Percentiles rank a stretch among this genome's conserved stretches.
Conservation (phyloP, 768 basidiomycete genomes). For the Lentinula sp. region DNA sequence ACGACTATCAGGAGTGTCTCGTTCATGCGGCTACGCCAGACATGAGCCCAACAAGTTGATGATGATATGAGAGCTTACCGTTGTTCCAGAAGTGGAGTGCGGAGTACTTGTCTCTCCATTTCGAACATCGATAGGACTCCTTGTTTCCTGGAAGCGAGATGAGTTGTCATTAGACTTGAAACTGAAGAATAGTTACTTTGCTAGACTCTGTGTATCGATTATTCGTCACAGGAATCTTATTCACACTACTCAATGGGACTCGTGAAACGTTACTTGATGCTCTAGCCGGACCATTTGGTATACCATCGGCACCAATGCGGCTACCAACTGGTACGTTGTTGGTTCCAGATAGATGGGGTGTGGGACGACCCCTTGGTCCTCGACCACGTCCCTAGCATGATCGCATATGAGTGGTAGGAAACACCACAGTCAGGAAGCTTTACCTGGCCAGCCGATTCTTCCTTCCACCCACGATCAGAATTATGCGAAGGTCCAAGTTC, state of each 20-base stretch:
- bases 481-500: neutral
- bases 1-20: neutral
- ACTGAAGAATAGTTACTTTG: neutral
- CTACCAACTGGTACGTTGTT: conserved; percentile 4
- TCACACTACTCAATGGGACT: conserved; percentile 12
- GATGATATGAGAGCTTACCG: neutral
- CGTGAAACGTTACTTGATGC: neutral
- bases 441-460: neutral
- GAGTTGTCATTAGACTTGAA: neutral
- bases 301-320: conserved; percentile 15
- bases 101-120: neutral
- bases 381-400: conserved; percentile 12
- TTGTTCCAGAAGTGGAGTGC: neutral
- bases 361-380: conserved; percentile 12
- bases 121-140: neutral
- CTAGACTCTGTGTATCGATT: neutral
- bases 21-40: neutral
- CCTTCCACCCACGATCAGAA: neutral
- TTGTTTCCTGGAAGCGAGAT: neutral
- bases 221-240: conserved; percentile 14
- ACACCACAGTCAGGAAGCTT: neutral
- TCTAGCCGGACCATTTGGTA: conserved; percentile 17
- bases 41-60: neutral
- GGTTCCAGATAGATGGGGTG: neutral
- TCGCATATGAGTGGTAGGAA: neutral